A percentile compares a stretch with the other conserved stretches of the same genome.
These are phyloP conservation scores for Schoenoplectus tabernaemontani DNA, from an alignment of 202 grass and related monocot species.

Conservation along the genomic window DNA sequence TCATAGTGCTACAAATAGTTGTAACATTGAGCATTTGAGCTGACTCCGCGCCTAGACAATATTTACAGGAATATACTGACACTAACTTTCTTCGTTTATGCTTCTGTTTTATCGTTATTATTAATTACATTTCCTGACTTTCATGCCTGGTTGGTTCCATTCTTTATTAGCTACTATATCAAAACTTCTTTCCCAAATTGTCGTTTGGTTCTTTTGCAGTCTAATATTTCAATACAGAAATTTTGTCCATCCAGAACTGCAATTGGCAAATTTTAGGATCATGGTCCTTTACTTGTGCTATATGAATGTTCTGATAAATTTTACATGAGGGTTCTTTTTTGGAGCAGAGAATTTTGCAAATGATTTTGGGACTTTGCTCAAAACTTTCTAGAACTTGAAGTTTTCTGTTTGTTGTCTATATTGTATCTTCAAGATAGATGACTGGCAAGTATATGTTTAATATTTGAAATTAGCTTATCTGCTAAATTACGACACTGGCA, in stretches of 20 bases:
- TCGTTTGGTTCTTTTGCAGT: background rate
- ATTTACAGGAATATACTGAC: too few species aligned
- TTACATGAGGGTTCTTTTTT: background rate
- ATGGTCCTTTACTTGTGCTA: background rate
- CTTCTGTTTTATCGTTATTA: background rate
- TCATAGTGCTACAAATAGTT: too few species aligned
- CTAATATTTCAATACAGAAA: background rate
- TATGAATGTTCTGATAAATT: background rate
- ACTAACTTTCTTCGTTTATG: background rate
- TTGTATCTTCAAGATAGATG: background rate
- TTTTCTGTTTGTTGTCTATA: background rate
- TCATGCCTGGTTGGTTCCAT: background rate
- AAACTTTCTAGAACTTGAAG: background rate
- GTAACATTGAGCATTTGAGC: too few species aligned
- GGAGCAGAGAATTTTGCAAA: background rate
- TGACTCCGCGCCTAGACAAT: too few species aligned
- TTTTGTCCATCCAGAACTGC: background rate
- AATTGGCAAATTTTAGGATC: background rate
- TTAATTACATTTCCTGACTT: constrained; percentile 9
- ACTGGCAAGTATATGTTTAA: background rate
- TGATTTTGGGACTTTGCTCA: background rate
- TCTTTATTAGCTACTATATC: background rate
- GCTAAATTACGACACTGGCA: background rate
- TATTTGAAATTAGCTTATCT: background rate
- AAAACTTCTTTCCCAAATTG: background rate